Base-by-base conservation (phyloP, 2,329 filamentous ascomycete species). In the Claviceps fusiformis region DNA sequence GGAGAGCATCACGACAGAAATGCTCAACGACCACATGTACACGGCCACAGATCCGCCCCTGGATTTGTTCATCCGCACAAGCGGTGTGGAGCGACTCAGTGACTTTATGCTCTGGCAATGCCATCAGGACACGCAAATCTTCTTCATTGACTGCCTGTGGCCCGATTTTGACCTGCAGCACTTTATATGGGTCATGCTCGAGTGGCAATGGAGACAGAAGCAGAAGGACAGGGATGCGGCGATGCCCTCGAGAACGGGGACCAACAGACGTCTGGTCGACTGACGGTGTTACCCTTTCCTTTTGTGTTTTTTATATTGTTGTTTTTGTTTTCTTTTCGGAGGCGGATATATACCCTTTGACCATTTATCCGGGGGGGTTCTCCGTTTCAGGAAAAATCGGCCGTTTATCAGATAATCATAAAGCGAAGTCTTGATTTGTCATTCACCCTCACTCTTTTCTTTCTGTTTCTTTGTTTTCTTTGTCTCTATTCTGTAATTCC, bases 41-140 rank as follows among this genome's bases (percentile, higher is more conserved):
- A 97, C 92, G 4, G 81, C 86, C 51, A 82, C 83, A 54, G 85
- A 87, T 59, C 93, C 93, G 17, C 93, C 93, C 0, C 74, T 97
- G 46, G 93, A 98, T 65, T 78, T 98, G 13, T 83, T 98, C 54
- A 80, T 98, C 52, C 83, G 93, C 52, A 98, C 93, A 5, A 96
- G 90, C 59, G 92, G 91, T 33, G 93, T 98, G 15, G 86, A 91
- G 69, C 81, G 93, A 51, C 75, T 98, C 57, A 96, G 90, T 66
- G 93, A 98, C 68, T 98, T 97, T 64, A 93, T 98, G 91, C 82
- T 98, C 39, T 98, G 93, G 93, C 93, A 98, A 71, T 93, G 89
- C 63, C 91, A 97, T 66, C 82, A 95, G 65, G 78, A 92, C 59
- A 96, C 93, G 0, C 87, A 95, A 57, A 86, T 98, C 60, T 89